Conservation (phyloP, 2,329 filamentous ascomycete species). For the Neurospora sp. region DNA sequence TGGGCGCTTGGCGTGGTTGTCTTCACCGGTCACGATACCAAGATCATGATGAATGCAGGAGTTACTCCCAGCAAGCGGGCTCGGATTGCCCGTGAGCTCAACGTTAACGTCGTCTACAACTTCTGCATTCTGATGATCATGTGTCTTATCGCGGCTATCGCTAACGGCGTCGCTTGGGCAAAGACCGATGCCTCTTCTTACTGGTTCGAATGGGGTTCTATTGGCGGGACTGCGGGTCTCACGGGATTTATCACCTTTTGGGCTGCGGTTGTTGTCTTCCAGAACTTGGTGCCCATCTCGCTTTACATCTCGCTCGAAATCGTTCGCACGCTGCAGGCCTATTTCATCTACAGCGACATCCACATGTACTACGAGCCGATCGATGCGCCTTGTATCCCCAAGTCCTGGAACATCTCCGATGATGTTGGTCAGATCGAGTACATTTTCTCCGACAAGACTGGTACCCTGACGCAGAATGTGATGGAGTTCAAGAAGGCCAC, state of each 20-base stretch:
- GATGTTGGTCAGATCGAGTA: slow-evolving; percentile 98
- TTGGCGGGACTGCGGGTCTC: slow-evolving; percentile 62
- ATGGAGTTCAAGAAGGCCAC: slow-evolving; percentile 99
- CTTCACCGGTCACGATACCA: slow-evolving; percentile 92
- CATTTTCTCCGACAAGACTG: slow-evolving; percentile 94
- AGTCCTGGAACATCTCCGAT: slow-evolving; percentile 98
- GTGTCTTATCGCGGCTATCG: slow-evolving; percentile 76
- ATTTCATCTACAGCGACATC: slow-evolving; percentile 95
- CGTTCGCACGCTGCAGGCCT: slow-evolving; percentile 80
- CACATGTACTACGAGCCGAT: slow-evolving; percentile 96
- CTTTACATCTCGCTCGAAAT: slow-evolving; percentile 97
- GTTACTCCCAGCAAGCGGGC: slow-evolving; percentile 91
- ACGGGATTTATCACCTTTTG: slow-evolving; percentile 96
- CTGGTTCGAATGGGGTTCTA: slow-evolving; percentile 79
- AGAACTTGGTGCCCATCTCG: slow-evolving; percentile 97
- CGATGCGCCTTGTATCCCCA: slow-evolving; percentile 91
- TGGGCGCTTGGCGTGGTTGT: slow-evolving; percentile 89
- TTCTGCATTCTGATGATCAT: slow-evolving; percentile 82
- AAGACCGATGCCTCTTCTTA: slow-evolving; percentile 62
- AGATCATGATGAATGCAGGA: slow-evolving; percentile 98
- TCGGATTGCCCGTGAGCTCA: slow-evolving; percentile 83
- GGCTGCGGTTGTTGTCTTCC: slow-evolving; percentile 88
- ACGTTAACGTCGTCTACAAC: slow-evolving; percentile 97
- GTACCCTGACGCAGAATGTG: slow-evolving; percentile 81
- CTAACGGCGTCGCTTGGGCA: slow-evolving; percentile 75